Conservation (phyloP, 106 monocot species). For the Phalaenopsis aphrodite region DNA sequence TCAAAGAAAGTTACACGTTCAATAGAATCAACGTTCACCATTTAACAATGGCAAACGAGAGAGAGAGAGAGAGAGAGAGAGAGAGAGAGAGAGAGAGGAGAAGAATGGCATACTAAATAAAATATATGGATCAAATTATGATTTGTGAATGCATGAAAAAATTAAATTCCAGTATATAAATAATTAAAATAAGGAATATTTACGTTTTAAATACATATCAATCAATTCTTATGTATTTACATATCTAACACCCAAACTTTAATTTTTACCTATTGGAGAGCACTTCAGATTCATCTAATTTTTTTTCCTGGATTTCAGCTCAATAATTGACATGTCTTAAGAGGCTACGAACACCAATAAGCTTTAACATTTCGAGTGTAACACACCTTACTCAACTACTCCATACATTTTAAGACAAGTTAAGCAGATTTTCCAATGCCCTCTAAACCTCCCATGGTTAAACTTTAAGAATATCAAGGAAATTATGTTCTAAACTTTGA, state of each 20-base stretch:
- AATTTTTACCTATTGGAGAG: neutral
- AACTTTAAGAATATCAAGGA: neutral
- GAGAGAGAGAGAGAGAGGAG: no score
- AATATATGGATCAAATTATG: neutral
- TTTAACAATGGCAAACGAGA: neutral
- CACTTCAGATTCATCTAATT: neutral
- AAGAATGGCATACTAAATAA: neutral
- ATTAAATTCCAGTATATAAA: neutral
- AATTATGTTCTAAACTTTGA: neutral
- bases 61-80: no score
- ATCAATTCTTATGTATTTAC: no score
- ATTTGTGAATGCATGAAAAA: neutral
- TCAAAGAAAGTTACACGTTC: neutral
- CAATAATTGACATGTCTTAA: neutral
- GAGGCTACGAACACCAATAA: neutral
- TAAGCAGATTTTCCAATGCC: neutral
- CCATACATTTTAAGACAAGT: neutral
- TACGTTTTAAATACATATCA: no score
- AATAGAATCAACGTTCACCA: neutral
- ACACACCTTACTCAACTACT: neutral
- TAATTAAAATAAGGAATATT: neutral
- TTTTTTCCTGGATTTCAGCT: constrained; percentile 2
- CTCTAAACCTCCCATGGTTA: neutral
- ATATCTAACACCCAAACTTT: no score
- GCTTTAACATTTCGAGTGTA: neutral